phyloP scores from a whole-genome alignment of 192 early-diverging fungal species.

The Chytriomyces sp. region DNA sequence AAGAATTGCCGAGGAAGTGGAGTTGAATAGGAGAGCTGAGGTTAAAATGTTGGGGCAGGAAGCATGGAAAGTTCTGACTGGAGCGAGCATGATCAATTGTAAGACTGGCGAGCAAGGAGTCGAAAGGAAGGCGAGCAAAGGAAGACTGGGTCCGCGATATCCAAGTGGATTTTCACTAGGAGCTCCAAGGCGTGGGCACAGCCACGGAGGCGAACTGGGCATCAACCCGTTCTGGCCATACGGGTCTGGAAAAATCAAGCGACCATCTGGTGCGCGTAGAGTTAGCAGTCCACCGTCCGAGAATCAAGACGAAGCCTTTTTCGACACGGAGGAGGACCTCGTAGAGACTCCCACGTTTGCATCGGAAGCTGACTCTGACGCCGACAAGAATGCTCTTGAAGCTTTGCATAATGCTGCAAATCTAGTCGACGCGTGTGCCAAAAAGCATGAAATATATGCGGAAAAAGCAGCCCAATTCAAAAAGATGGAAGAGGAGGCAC shows the following conservation, averaged over 20 bases:
- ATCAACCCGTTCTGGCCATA: no score
- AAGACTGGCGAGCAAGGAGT: neutral
- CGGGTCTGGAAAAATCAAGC: neutral
- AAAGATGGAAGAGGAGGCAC: neutral
- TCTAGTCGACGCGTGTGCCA: neutral
- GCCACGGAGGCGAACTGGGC: neutral
- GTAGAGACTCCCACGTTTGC: neutral
- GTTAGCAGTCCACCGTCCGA: neutral
- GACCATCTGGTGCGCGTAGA: neutral
- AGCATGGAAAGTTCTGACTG: conserved; percentile 3
- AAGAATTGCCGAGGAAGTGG: neutral
- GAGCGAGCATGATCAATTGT: neutral
- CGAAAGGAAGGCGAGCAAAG: neutral
- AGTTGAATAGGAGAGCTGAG: neutral
- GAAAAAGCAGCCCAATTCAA: neutral
- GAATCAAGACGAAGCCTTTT: neutral
- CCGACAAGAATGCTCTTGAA: neutral
- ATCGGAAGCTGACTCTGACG: neutral
- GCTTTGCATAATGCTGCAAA: neutral
- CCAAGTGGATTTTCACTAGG: neutral
- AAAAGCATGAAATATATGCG: neutral
- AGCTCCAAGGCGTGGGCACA: neutral
- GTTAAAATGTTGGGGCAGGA: neutral
- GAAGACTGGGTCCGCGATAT: neutral
- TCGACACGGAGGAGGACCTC: neutral